Evolutionary conservation across 495 filamentous ascomycete species (phyloP).

Genomic region (Penicillium lagena): DNA sequence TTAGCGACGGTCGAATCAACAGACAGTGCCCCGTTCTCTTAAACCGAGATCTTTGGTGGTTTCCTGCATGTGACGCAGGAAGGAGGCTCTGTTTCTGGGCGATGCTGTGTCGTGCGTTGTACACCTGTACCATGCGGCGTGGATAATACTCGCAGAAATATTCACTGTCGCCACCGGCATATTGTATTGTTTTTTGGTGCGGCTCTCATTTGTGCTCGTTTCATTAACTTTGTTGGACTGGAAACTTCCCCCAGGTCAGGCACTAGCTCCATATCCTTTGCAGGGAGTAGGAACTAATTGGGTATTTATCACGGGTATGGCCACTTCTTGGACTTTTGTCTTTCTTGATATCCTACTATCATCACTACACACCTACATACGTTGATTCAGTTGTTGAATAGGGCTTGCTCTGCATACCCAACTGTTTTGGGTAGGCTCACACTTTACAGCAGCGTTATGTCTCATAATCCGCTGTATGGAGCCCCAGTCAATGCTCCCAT

Average conservation of each 20-base stretch:
- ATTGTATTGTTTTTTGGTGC: conserved; percentile 14
- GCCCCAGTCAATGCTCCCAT: conserved; percentile 25
- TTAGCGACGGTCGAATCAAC: too few relatives aligned
- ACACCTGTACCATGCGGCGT: background rate
- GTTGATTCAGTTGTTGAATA: too few relatives aligned
- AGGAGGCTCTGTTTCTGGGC: too few relatives aligned
- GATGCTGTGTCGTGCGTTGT: too few relatives aligned
- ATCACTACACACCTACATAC: too few relatives aligned
- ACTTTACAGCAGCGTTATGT: conserved; percentile 23
- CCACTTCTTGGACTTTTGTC: background rate
- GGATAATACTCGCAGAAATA: conserved; percentile 3
- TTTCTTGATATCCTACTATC: background rate
- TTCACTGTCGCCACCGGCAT: conserved; percentile 12
- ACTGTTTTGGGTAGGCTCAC: conserved; percentile 15
- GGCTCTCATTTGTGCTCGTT: conserved; percentile 10
- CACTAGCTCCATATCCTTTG: conserved; percentile 10
- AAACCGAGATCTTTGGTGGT: too few relatives aligned
- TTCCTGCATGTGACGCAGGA: too few relatives aligned
- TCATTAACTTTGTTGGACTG: conserved; percentile 9
- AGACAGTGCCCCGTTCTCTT: too few relatives aligned
- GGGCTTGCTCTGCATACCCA: too few relatives aligned
- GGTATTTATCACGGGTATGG: too few relatives aligned
- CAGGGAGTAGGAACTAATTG: conserved; percentile 5
- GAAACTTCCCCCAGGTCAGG: conserved; percentile 14
- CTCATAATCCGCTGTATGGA: conserved; percentile 29